A percentile compares a stretch with the other conserved stretches of the same genome.
Evolutionary conservation across 495 filamentous ascomycete species (phyloP).

Genomic region (Penicillium crystallinum): DNA sequence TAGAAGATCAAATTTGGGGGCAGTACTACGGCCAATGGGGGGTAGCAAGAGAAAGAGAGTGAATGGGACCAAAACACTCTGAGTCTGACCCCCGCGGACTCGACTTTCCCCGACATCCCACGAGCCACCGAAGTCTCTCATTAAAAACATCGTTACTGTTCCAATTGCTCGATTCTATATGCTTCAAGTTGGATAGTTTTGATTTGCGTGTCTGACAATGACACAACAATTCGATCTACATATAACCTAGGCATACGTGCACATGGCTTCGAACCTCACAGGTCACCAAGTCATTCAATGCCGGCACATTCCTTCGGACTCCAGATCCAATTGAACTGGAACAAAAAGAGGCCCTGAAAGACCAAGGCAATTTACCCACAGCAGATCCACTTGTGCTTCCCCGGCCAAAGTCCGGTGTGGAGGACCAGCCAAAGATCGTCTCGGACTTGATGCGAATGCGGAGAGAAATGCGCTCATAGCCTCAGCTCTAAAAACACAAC

Average conservation of each 20-base stretch:
- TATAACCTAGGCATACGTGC: too few species aligned
- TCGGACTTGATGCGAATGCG: constrained; percentile 44
- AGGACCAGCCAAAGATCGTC: constrained; percentile 14
- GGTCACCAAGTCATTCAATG: not conserved
- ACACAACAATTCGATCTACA: too few species aligned
- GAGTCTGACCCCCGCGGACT: constrained; percentile 4
- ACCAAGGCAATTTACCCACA: constrained; percentile 3
- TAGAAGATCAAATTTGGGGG: not conserved
- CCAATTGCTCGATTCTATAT: too few species aligned
- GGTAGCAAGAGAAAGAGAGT: not conserved
- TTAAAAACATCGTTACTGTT: too few species aligned
- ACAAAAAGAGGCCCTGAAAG: not conserved
- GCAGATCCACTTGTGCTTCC: constrained; percentile 13
- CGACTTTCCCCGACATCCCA: not conserved
- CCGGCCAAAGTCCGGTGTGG: constrained; percentile 36
- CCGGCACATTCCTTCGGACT: not conserved
- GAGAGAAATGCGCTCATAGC: constrained; percentile 16
- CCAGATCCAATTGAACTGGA: not conserved
- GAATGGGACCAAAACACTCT: not conserved
- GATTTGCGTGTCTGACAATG: too few species aligned
- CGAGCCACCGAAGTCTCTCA: not conserved
- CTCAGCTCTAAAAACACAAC: not conserved
- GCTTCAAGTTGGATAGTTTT: too few species aligned
- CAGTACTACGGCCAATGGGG: not conserved
- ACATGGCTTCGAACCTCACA: not conserved